Evolutionary conservation across 306 rosid genomes (phyloP), one percentile per base, ranked within the genome.

Genomic region (Lathyrus sativus): DNA sequence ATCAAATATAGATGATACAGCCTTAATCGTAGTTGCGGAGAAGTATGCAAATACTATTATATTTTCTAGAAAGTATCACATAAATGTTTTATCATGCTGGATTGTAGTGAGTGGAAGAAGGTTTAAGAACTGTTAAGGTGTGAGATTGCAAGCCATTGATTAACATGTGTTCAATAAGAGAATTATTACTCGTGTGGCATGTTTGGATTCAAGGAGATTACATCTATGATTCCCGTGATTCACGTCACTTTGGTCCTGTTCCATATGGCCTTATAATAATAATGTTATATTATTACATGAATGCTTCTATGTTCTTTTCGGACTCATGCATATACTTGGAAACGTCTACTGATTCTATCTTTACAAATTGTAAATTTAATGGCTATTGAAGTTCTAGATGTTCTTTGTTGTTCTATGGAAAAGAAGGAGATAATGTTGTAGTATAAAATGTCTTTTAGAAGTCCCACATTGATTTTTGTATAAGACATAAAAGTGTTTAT

Each of bases 121-220:
- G 63, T 69, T 51, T 53, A 55, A 10, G 62, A 48, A 42, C 71
- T 57, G 18, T 41, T 58, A 17, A 22, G 35, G 42, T 15, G 59
- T 58, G 49, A 37, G 49, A 49, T 68, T 75, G 63, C 70, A 50
- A 70, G 59, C 61, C 66, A 33, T 22, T 70, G 60, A 4, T 51
- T 38, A 39, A 15, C 9, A 35, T 68, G 33, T 1, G 5, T 44
- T 51, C 12, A 18, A 29, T 75, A 39, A 46, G 18, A 6, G 9
- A 7, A 28, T 18, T 12, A 15, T 70, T 63, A 4, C 7, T 77
- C 26, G 2, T 62, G 12, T 62, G 60, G 68, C 98, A 89, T 77
- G 89, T 88, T 74, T 92, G 98, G 98, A 85, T 89, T 86, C 93
- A 92, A 68, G 98, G 98, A 62, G 96, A 92, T 80, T 89, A 92